Base-by-base conservation (phyloP, 202 grass and related monocot genomes). In the Bolboschoenoplectus hybrid region DNA sequence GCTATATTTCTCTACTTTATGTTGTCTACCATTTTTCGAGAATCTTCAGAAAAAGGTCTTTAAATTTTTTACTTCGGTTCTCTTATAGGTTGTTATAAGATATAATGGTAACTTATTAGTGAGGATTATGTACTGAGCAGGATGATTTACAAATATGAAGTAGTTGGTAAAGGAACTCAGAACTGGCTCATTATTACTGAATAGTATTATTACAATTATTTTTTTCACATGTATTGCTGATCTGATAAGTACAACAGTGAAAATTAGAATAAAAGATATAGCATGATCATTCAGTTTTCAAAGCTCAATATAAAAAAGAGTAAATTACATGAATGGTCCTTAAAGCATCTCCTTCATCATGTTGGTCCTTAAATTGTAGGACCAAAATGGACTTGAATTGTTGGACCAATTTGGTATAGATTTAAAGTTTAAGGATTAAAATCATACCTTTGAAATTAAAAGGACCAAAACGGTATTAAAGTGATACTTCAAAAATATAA, bases 171-270 rank as follows among this genome's bases (percentile, higher is more conserved):
- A 77, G 26, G 32, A 77, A 56, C 32, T 77, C 49, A 77, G 49
- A 51, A 32, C 10, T 56, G 20, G 32, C 35, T 39, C 6, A 38
- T 10, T 78, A 55, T 13, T 56, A 16, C 51, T 78, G 7, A 80
- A 41, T 39, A 40, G 14, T 80, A 80, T 58, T 36, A 36, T 79
- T 39, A 79, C 35, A 41, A 4, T 40, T n/a, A 56, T 3, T n/a
- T 71, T 71, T 77, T 55, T 77, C 49, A 38, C 11, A 76, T 55
- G 49, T 38, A 58, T 74, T 80, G 53, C 38, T 60, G 49, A 19
- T 80, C 76, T 1, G 16, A 61, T 36, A 41, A 43, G 38, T 61
- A 80, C 38, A 41, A 9, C 34, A 43, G 52, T 80, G 36, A 80
- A 61, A 20, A 20, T 14, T 80, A 36, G 17, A 80, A 74, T 32